Evolutionary conservation across 2,329 filamentous ascomycete species (phyloP), one percentile per base, ranked within the genome.

Genomic region (Venturia pyrina): DNA sequence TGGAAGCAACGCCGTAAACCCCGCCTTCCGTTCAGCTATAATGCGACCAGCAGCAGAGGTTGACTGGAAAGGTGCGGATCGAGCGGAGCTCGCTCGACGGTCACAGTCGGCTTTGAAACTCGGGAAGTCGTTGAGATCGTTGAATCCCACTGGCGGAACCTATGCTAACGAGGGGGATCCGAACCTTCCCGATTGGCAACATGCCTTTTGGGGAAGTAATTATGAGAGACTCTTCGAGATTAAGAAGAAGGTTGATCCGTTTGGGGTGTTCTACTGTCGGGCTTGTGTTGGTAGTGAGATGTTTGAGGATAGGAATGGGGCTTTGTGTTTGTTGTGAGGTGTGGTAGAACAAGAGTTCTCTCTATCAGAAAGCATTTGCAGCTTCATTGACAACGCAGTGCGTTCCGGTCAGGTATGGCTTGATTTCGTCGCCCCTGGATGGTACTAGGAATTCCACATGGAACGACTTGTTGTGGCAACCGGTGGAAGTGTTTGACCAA

Each of bases 41-140:
- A 66, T 70, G 66, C 60, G 65, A n/a, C 68, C 68, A 32, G 61
- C 70, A 0, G 65, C 69, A 8, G 66, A 66, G 15, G 63, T 71
- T 21, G 72, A 72, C 56, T 73, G 73, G 65, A 34, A 34, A 1
- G 57, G 43, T 4, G 17, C 10, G 15, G 57, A 63, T 34, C 57
- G 13, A 24, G n/a, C 19, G 5, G 43, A 64, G 24, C 28, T 50
- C 13, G 64, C 32, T 7, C 21, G 53, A 34, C 34, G 34, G 13
- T 15, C 7, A 15, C 8, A 48, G 37, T 2, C 40, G 24, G 40
- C 41, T 11, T 17, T 46, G 28, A 46, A n/a, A 15, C 65, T 66
- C 15, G 28, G 34, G 1, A 10, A 3, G 24, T 48, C 63, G 19
- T 34, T 65, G 7, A 56, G n/a, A 19, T 19, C 24, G 19, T 21